phyloP scores from a whole-genome alignment of 305 asterid species.

The Ilex paraguariensis region DNA sequence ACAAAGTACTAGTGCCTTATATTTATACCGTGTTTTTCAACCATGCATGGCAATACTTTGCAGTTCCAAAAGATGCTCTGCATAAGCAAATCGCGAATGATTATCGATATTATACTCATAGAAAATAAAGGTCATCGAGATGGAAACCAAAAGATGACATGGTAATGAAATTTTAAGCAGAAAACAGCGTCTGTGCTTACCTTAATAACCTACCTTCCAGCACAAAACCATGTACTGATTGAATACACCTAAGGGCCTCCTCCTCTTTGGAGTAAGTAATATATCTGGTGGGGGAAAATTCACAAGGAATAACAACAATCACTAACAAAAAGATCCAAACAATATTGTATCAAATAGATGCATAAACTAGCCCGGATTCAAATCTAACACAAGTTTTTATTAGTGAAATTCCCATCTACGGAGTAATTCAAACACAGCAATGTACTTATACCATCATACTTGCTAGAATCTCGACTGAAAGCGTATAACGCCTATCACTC shows the following conservation, averaged over 20 bases:
- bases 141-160: background rate
- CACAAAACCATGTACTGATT: constrained; percentile 81
- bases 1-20: constrained; percentile 9
- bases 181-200: constrained; percentile 39
- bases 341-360: background rate
- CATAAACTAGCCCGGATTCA: background rate
- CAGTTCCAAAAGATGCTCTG: constrained; percentile 99
- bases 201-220: constrained; percentile 81
- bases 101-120: constrained; percentile 9
- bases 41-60: constrained; percentile 96
- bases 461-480: too few species aligned
- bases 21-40: constrained; percentile 76
- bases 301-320: constrained; percentile 10
- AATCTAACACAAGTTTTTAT: background rate
- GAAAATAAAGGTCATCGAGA: background rate
- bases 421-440: too few species aligned
- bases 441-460: too few species aligned
- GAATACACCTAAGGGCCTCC: constrained; percentile 89
- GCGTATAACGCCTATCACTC: too few species aligned
- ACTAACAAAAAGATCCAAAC: background rate
- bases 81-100: constrained; percentile 24
- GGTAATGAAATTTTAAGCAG: background rate
- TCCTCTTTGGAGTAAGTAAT: constrained; percentile 84
- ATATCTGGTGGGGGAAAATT: constrained; percentile 49
- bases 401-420: too few species aligned